These are phyloP conservation scores for Talaromyces ruber DNA, from an alignment of 495 filamentous ascomycete species.

Conservation along the genomic window DNA sequence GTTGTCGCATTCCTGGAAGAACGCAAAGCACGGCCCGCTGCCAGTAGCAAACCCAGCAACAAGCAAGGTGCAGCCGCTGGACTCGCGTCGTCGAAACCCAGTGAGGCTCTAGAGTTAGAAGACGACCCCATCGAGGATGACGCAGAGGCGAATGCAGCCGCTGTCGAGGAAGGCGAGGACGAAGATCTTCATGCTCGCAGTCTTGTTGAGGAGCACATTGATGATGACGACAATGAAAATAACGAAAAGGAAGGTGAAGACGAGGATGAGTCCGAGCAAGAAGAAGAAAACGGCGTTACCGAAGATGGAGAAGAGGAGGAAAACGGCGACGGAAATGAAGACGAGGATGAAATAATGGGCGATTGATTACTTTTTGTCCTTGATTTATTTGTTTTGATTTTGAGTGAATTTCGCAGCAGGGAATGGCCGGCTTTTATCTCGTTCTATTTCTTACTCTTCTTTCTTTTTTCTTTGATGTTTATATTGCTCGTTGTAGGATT, in stretches of 20 bases:
- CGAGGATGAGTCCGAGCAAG: slow-evolving; percentile 18
- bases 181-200: slow-evolving; percentile 56
- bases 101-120: slow-evolving; percentile 27
- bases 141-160: slow-evolving; percentile 41
- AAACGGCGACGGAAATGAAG: slow-evolving; percentile 31
- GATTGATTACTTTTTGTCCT: slow-evolving; percentile 35
- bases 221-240: slow-evolving; percentile 43
- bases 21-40: slow-evolving; percentile 38
- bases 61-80: slow-evolving; percentile 33
- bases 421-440: slow-evolving; percentile 4
- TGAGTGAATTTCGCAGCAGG: not conserved
- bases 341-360: slow-evolving; percentile 62
- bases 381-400: not conserved
- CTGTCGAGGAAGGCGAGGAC: slow-evolving; percentile 44
- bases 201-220: slow-evolving; percentile 47
- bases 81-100: slow-evolving; percentile 19
- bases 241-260: slow-evolving; percentile 4
- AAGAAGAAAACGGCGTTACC: not conserved
- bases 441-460: slow-evolving; percentile 4
- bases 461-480: slow-evolving; percentile 9
- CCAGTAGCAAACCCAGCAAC: slow-evolving; percentile 32
- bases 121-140: slow-evolving; percentile 38
- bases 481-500: not conserved
- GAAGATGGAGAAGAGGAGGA: slow-evolving; percentile 19
- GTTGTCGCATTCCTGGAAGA: slow-evolving; percentile 68